Evolutionary conservation across 768 basidiomycete species (phyloP).

Genomic region (Termitomyces sp.): DNA sequence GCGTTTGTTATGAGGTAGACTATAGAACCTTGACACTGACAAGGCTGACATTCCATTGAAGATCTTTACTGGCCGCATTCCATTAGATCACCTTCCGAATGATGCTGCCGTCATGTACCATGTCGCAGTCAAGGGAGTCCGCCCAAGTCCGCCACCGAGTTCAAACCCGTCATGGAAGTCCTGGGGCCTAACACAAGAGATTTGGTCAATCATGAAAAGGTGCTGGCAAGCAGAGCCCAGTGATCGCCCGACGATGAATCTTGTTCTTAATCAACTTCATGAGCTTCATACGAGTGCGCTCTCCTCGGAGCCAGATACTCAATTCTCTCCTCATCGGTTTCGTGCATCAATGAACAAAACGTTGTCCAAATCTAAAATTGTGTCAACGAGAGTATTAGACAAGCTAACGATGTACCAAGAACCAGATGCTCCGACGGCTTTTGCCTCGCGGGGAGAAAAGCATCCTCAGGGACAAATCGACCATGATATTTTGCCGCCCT

Average conservation of each 20-base stretch:
- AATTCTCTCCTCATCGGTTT: not conserved
- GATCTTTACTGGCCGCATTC: not conserved
- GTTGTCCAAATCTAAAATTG: not conserved
- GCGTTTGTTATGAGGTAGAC: not conserved
- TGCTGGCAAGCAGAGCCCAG: not conserved
- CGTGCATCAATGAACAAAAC: not conserved
- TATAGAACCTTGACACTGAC: not conserved
- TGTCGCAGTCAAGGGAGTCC: not conserved
- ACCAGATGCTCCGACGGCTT: not conserved
- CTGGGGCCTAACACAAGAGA: not conserved
- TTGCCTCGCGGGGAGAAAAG: too few species aligned
- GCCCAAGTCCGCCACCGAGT: not conserved
- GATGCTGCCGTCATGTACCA: not conserved
- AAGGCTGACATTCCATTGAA: not conserved
- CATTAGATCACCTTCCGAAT: not conserved
- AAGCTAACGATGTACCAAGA: not conserved
- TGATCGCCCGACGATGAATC: not conserved
- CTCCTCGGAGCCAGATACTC: not conserved
- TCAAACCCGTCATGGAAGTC: not conserved
- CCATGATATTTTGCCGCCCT: not conserved
- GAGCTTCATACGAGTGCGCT: too few species aligned
- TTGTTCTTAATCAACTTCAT: not conserved
- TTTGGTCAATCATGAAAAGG: not conserved
- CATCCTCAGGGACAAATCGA: not conserved
- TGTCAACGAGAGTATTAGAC: not conserved